A percentile compares a stretch with the other conserved stretches of the same genome.
Conservation (phyloP, 768 basidiomycete species). For the Russula dissimulans region DNA sequence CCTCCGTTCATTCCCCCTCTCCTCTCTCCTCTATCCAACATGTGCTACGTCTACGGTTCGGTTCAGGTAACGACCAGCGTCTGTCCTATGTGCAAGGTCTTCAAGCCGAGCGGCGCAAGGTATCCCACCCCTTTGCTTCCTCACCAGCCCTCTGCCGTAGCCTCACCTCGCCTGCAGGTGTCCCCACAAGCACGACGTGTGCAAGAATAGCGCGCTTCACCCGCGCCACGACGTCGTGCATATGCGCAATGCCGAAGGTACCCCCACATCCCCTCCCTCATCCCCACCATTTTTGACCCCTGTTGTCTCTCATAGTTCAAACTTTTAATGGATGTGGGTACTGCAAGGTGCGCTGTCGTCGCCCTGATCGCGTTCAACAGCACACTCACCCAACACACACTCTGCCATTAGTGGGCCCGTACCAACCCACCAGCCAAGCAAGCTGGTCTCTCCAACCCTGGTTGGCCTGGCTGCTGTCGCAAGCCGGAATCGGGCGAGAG, state of each 20-base stretch:
- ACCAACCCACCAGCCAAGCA: conserved; percentile 45
- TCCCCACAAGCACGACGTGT: conserved; percentile 66
- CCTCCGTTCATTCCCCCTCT: conserved; percentile 16
- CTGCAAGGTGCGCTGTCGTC: conserved; percentile 59
- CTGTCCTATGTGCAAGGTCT: conserved; percentile 84
- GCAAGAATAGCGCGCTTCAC: conserved; percentile 63
- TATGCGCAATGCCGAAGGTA: conserved; percentile 85
- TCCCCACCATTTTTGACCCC: conserved; percentile 17
- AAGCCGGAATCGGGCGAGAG: conserved; percentile 53
- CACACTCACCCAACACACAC: conserved; percentile 15
- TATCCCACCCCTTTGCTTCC: conserved; percentile 23
- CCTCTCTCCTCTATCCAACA: conserved; percentile 28
- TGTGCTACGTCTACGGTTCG: conserved; percentile 70
- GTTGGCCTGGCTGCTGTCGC: conserved; percentile 90
- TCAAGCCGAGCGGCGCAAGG: conserved; percentile 51
- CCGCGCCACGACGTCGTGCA: conserved; percentile 71
- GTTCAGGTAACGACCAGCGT: conserved; percentile 55
- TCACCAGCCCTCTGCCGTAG: conserved; percentile 12
- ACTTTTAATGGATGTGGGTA: conserved; percentile 82
- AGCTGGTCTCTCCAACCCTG: conserved; percentile 55
- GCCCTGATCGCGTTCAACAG: background rate
- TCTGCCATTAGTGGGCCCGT: conserved; percentile 55
- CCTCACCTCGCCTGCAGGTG: conserved; percentile 41
- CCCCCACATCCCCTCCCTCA: conserved; percentile 19
- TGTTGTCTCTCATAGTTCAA: conserved; percentile 41